phyloP scores from a whole-genome alignment of 768 basidiomycete genomes.

The Leccinum variicolor region DNA sequence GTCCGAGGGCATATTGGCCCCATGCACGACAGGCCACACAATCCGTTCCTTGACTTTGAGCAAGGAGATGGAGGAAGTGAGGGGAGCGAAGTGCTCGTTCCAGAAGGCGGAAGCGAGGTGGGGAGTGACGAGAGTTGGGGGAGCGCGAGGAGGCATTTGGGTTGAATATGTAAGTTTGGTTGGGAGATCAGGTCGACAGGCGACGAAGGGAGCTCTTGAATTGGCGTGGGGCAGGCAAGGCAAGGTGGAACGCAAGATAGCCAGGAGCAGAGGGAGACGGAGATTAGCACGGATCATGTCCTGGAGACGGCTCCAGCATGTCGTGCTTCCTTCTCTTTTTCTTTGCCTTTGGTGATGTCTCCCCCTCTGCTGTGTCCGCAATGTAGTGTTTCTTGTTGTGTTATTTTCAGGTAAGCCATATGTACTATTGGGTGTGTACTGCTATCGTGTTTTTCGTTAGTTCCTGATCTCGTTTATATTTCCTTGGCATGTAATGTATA shows the following conservation, averaged over 20 bases:
- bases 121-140: slow-evolving; percentile 27
- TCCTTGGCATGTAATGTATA: not conserved
- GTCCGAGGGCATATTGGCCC: not conserved
- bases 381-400: not conserved
- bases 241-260: not conserved
- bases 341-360: not conserved
- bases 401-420: not conserved
- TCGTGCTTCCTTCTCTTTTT: too few species aligned
- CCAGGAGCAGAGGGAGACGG: not conserved
- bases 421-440: not conserved
- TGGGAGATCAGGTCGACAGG: not conserved
- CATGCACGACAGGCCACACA: slow-evolving; percentile 8
- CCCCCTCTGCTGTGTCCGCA: not conserved
- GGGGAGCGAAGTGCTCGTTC: slow-evolving; percentile 17
- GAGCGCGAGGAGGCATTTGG: slow-evolving; percentile 18
- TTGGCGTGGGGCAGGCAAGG: not conserved
- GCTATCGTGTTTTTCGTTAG: not conserved
- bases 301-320: not conserved
- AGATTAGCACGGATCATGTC: not conserved
- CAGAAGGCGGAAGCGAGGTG: slow-evolving; percentile 15
- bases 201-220: not conserved
- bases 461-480: not conserved
- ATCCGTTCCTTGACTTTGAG: slow-evolving; percentile 24
- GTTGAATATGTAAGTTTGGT: not conserved
- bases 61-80: slow-evolving; percentile 13